Percentiles rank a stretch among this genome's conserved stretches.
Conservation (phyloP, 768 basidiomycete species). For the Cytidiella melzeri region DNA sequence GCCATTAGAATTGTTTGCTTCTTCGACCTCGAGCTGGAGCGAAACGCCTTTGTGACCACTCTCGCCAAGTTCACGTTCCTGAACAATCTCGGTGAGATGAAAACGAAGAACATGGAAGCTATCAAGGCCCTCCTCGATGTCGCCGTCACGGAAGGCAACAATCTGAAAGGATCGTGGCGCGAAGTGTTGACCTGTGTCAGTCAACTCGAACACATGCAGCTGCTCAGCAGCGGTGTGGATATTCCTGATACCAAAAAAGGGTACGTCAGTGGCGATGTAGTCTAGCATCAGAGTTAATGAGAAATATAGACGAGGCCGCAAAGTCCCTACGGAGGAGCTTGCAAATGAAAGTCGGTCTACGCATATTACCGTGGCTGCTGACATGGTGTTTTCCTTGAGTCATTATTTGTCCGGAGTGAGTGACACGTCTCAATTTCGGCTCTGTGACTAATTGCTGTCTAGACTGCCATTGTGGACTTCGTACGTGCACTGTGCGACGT, state of each 20-base stretch:
- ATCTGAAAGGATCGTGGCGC: constrained; percentile 92
- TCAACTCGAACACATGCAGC: constrained; percentile 97
- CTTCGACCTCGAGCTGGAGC: constrained; percentile 94
- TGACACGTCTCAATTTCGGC: constrained; percentile 10
- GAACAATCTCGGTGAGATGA: constrained; percentile 98
- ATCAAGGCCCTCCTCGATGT: constrained; percentile 94
- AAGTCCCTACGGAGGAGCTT: constrained; percentile 83
- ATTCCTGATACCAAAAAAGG: constrained; percentile 78
- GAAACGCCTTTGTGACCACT: constrained; percentile 98
- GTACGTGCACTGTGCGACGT: constrained; percentile 94
- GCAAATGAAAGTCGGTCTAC: constrained; percentile 96
- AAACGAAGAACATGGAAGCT: constrained; percentile 98
- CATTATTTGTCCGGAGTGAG: constrained; percentile 91
- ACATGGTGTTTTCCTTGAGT: constrained; percentile 98
- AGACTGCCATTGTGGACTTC: constrained; percentile 98
- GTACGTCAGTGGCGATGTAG: constrained; percentile 39
- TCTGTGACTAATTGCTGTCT: constrained; percentile 5
- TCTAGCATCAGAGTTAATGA: background rate
- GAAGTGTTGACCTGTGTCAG: constrained; percentile 97
- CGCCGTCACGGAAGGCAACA: constrained; percentile 94
- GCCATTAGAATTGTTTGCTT: constrained; percentile 97
- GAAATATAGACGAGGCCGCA: constrained; percentile 34
- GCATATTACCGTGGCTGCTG: constrained; percentile 96
- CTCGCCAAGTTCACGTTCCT: constrained; percentile 95
- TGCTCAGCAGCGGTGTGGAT: constrained; percentile 89